Base-by-base conservation (phyloP, 2,329 filamentous ascomycete species). In the Sporothrix inflata region DNA sequence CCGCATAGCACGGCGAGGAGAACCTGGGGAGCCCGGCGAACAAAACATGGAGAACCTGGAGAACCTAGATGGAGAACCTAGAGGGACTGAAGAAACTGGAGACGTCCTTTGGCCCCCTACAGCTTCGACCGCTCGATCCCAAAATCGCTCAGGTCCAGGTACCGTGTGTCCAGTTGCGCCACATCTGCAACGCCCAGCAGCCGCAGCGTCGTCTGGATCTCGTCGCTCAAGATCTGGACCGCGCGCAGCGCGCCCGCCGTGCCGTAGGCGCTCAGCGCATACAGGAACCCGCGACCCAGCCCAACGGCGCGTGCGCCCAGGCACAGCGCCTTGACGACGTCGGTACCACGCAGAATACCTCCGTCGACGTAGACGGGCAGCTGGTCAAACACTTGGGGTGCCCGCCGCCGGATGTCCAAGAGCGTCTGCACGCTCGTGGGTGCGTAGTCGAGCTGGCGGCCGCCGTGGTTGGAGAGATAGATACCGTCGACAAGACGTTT, bases 261-360 rank as follows among this genome's bases (percentile, higher is more conserved):
- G 19, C 75, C 75, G 30, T 71, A 74, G 8, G 73, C 73, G 19
- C 82, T 84, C 11, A 89, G 78, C 0, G 87, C 87, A 76, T 88
- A 89, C 14, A 89, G 81, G 24, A 83, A 86, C 5, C 87, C 87
- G 66, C 88, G 78, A 2, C 84, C 85, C 9, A 86, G 75, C 1
- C 84, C 84, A 0, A 81, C 85, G 0, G 82, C 84, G 24, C 79
- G 84, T 0, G 83, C 84, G 4, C 85, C 85, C 8, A 86, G 76
- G 45, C 81, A 82, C 1, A 86, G 75, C 16, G 83, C 83, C 76
- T 85, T 85, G 16, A 86, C 78, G 14, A 86, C 81, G 72, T 86
- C 84, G 0, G 83, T 80, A 14, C 84, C 85, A 40, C 84, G 79
- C 16, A 82, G 77, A 45, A 85, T 78, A 0, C 85, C 85, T 30